A percentile compares a stretch with the other conserved stretches of the same genome.
These are phyloP conservation scores for Lasiodiplodia hormozganensis DNA, from an alignment of 2,329 filamentous ascomycete genomes.

Conservation along the genomic window DNA sequence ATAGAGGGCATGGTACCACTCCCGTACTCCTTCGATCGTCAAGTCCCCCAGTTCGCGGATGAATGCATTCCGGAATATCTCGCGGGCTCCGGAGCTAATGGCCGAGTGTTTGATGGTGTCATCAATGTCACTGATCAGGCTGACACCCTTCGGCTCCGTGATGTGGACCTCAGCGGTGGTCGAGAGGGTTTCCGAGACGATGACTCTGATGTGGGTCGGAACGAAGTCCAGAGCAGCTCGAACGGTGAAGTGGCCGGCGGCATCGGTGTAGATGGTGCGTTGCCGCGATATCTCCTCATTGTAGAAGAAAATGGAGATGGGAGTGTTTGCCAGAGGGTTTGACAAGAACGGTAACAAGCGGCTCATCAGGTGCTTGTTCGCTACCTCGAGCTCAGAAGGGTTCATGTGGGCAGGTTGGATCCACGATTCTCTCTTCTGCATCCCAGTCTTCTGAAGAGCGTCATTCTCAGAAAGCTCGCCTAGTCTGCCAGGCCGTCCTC, in stretches of 20 bases:
- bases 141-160: constrained; percentile 80
- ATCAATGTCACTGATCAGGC: constrained; percentile 95
- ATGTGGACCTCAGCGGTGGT: constrained; percentile 79
- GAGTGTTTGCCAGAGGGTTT: constrained; percentile 75
- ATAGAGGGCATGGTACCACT: constrained; percentile 84
- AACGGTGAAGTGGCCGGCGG: constrained; percentile 85
- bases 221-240: constrained; percentile 86
- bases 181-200: constrained; percentile 86
- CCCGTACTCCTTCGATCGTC: constrained; percentile 82
- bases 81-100: constrained; percentile 83
- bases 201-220: constrained; percentile 84
- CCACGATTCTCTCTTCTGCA: constrained; percentile 59
- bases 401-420: constrained; percentile 68
- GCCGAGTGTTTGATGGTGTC: constrained; percentile 97
- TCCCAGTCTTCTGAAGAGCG: constrained; percentile 39
- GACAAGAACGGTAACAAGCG: constrained; percentile 89
- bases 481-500: constrained; percentile 30
- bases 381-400: constrained; percentile 75
- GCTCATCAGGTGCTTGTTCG: constrained; percentile 88
- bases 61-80: constrained; percentile 97
- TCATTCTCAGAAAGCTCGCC: constrained; percentile 30
- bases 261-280: constrained; percentile 82
- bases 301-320: constrained; percentile 95
- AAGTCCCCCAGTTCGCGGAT: constrained; percentile 83
- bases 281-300: constrained; percentile 84